phyloP scores from a whole-genome alignment of 345 rosid species.

The Populus deltoides region DNA sequence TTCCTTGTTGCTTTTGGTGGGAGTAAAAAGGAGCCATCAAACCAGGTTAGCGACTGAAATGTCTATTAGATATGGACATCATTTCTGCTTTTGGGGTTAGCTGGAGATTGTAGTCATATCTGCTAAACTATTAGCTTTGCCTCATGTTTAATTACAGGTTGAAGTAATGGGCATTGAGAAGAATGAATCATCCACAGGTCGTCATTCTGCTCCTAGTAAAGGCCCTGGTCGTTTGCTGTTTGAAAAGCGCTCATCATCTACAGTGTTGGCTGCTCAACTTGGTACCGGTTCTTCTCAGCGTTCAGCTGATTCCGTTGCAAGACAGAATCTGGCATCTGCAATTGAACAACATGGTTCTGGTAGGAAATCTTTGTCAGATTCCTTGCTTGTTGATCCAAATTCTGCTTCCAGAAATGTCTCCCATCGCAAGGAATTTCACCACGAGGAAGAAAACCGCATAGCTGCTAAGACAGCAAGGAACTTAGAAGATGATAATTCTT shows the following conservation, averaged over 20 bases:
- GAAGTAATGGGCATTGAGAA: constrained; percentile 73
- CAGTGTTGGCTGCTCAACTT: constrained; percentile 45
- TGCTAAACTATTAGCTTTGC: neutral
- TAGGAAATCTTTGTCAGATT: constrained; percentile 84
- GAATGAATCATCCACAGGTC: constrained; percentile 53
- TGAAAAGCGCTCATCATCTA: constrained; percentile 55
- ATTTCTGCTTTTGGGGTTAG: neutral
- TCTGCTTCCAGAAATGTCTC: constrained; percentile 71
- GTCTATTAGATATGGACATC: neutral
- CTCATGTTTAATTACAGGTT: constrained; percentile 42
- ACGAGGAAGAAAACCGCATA: constrained; percentile 56
- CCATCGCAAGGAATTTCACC: constrained; percentile 69
- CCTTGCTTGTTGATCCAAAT: constrained; percentile 48
- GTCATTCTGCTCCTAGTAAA: constrained; percentile 48
- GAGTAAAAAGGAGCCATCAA: constrained; percentile 74
- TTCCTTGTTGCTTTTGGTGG: constrained; percentile 97
- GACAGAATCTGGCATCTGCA: constrained; percentile 72
- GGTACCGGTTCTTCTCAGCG: constrained; percentile 59
- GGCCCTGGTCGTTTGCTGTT: constrained; percentile 44
- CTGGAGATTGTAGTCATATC: neutral
- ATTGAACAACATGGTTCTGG: constrained; percentile 89
- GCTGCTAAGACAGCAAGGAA: constrained; percentile 42
- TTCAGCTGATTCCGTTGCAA: constrained; percentile 50
- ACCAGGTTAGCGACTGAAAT: constrained; percentile 60
- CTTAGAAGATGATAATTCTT: constrained; percentile 51